Evolutionary conservation across 352 stramenopile genomes (phyloP).

Genomic region (Globisporangium nagaii): DNA sequence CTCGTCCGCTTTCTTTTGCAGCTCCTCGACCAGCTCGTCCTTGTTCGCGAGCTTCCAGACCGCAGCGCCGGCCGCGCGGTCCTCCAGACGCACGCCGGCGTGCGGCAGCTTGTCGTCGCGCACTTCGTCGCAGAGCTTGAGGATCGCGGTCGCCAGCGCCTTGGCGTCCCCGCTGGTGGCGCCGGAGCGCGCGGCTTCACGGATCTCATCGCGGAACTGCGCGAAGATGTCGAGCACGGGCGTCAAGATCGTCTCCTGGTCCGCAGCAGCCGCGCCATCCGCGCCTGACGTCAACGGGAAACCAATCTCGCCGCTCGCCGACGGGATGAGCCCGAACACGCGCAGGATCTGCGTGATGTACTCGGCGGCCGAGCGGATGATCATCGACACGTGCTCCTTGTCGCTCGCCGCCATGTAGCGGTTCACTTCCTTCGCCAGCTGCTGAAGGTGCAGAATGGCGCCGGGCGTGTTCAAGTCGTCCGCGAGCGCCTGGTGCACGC

Average conservation of each 20-base stretch:
- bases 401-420: conserved; percentile 62
- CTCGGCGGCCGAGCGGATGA: conserved; percentile 74
- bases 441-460: conserved; percentile 61
- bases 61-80: conserved; percentile 48
- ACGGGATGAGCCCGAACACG: conserved; percentile 76
- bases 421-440: conserved; percentile 86
- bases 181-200: conserved; percentile 55
- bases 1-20: conserved; percentile 70
- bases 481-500: conserved; percentile 72
- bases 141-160: conserved; percentile 56
- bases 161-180: conserved; percentile 41
- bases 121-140: conserved; percentile 83
- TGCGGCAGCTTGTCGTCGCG: conserved; percentile 87
- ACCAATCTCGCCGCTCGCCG: conserved; percentile 68
- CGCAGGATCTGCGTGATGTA: conserved; percentile 88
- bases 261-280: conserved; percentile 18
- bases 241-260: conserved; percentile 79
- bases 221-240: conserved; percentile 89
- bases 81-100: conserved; percentile 86
- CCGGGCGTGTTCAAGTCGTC: conserved; percentile 91
- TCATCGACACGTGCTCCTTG: conserved; percentile 63
- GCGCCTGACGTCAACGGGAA: conserved; percentile 53
- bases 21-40: conserved; percentile 75
- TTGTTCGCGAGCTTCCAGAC: conserved; percentile 93
- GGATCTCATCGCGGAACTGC: conserved; percentile 84